Base-by-base conservation (phyloP, 2,329 filamentous ascomycete species). In the Lizonia empirigonia region DNA sequence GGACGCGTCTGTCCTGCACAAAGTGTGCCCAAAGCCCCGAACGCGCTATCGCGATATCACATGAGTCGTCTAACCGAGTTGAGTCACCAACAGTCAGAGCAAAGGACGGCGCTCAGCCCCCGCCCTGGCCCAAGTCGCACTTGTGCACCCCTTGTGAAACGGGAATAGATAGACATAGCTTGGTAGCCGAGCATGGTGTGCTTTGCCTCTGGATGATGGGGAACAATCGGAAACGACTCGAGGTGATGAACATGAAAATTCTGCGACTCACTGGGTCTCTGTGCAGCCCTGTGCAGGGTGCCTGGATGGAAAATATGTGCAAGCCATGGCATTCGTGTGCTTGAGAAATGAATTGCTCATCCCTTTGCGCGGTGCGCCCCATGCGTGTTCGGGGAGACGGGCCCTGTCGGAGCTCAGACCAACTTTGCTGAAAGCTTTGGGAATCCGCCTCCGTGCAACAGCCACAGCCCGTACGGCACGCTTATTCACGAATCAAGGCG, bases 1-100 rank as follows among this genome's bases (percentile, higher is more conserved):
- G 19, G 42, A 42, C 48, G 42, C 49, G 49, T 44, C 22, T 42
- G 20, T 32, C 27, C 20, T 52, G 49, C 49, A 52, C 49, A 52
- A 52, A 52, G 37, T 41, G 26, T 66, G 69, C 65, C 42, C 34
- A 47, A 59, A 19, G 23, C 52, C 44, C 42, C 46, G 46, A 61
- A 70, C 67, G 54, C 64, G 65, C 50, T 37, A 60, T 62, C 71
- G 62, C 72, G 71, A 58, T 66, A 71, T 74, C 72, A 74, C 70
- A 68, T 73, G 68, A 38, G 46, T 23, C 42, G 34, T 50, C 61
- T 68, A 54, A 46, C 55, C 60, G 16, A 5, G 50, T 59, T 54
- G 33, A 48, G 59, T 51, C 45, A 18, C 42, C 58, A 66, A 67
- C 58, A 68, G 63, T 68, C 64, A 69, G 53, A 53, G 39, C 26